Base-by-base conservation (phyloP, 2,329 filamentous ascomycete genomes). In the Aspergillus floridensis region DNA sequence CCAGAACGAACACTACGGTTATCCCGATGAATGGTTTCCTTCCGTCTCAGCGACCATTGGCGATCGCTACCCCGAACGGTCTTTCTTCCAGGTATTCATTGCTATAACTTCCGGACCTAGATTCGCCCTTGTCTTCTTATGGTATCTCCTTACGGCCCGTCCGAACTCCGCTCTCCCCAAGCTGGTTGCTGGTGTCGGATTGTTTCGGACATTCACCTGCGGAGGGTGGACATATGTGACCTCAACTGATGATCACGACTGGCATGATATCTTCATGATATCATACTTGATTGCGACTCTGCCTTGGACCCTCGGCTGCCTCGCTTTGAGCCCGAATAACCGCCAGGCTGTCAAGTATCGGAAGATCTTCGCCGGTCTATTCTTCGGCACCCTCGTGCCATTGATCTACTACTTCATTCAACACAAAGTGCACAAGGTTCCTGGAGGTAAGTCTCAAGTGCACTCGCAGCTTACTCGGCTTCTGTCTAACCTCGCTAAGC, bases 251-350 rank as follows among this genome's bases (percentile, higher is more conserved):
- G 92, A 98, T 74, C 95, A 99, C 76, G 88, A 96, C 77, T 98
- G 92, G 93, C 95, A 99, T 75, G 95, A 99, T 72, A 93, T 98
- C 63, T 93, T 99, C 75, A 99, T 99, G 95, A 97, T 99, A 68
- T 96, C 92, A 14, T 99, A 99, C 76, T 82, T 99, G 58, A 88
- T 99, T 49, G 90, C 92, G 35, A 98, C 95, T 2, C 82, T 99
- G 56, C 95, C 95, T 2, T 99, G 95, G 95, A 99, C 93, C 2
- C 76, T 92, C 51, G 95, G 95, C 52, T 97, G 93, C 75, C 84
- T 98, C 62, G 87, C 89, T 5, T 80, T 98, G 54, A 97, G 93
- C 76, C 92, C 93, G 11, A 86, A 88, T 58, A 96, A 97, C 73
- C 83, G 88, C 12, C 85, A 81, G 63, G 91, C 95, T 6, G 84